A percentile compares a stretch with the other conserved stretches of the same genome.
Evolutionary conservation across 1,139 yeast species (phyloP).

Genomic region (Tardiomyces depauwii): DNA sequence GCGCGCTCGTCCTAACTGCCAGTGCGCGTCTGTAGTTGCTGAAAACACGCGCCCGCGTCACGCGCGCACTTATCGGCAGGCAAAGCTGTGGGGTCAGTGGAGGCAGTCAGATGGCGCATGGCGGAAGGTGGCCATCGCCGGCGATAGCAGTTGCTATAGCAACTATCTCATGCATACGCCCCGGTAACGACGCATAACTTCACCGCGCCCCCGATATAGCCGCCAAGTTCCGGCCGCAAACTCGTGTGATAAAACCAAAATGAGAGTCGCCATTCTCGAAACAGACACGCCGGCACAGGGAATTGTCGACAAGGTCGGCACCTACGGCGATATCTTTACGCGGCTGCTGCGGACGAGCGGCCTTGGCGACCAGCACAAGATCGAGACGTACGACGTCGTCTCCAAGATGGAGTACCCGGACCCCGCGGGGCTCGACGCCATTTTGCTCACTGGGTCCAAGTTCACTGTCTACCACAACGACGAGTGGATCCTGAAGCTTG

Average conservation of each 20-base stretch:
- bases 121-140: too few species aligned
- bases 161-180: too few species aligned
- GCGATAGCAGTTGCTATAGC: too few species aligned
- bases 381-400: slow-evolving; percentile 38
- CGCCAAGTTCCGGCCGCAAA: too few species aligned
- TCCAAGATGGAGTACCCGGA: slow-evolving; percentile 31
- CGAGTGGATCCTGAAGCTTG: slow-evolving; percentile 43
- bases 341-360: slow-evolving; percentile 21
- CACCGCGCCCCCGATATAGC: too few species aligned
- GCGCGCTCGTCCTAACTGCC: too few species aligned
- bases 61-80: too few species aligned
- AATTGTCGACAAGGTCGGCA: slow-evolving; percentile 17
- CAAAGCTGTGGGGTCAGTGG: too few species aligned
- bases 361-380: slow-evolving; percentile 12
- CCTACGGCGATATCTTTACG: slow-evolving; percentile 26
- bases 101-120: too few species aligned
- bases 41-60: too few species aligned
- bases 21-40: too few species aligned
- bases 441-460: slow-evolving; percentile 57
- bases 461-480: slow-evolving; percentile 45
- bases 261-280: slow-evolving; percentile 18
- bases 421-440: slow-evolving; percentile 30
- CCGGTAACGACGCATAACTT: too few species aligned
- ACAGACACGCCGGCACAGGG: slow-evolving; percentile 21
- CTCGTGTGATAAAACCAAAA: background rate